A percentile compares a stretch with the other conserved stretches of the same genome.
Conservation (phyloP, 192 early-diverging fungal genomes). For the Linnemannia elongata region DNA sequence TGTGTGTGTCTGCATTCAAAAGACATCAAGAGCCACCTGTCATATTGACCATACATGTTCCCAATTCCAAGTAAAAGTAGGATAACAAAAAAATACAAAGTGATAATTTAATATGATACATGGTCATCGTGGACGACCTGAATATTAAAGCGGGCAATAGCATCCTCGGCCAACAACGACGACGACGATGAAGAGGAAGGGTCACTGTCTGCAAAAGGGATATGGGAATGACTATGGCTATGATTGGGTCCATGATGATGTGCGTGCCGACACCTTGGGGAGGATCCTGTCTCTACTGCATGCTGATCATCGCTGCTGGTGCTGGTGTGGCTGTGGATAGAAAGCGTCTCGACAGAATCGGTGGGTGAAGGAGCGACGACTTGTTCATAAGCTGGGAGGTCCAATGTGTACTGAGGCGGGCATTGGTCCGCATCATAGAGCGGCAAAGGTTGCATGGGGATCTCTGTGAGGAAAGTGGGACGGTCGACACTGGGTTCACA, state of each 20-base stretch:
- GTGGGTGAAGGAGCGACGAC: background rate
- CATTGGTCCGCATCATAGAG: constrained; percentile 44
- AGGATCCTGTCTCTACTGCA: background rate
- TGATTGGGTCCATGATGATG: background rate
- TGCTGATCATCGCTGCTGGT: background rate
- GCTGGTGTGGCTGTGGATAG: background rate
- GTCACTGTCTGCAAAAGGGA: background rate
- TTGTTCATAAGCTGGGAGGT: constrained; percentile 40
- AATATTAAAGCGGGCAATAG: constrained; percentile 3
- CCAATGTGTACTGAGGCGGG: constrained; percentile 33
- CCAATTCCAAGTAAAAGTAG: background rate
- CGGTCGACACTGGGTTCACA: constrained; percentile 54
- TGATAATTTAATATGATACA: background rate
- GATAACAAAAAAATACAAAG: background rate
- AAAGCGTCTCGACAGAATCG: background rate
- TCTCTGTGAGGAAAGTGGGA: constrained; percentile 52
- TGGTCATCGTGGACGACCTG: constrained; percentile 5
- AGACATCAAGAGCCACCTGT: too few species aligned
- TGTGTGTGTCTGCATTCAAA: too few species aligned
- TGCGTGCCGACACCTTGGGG: background rate
- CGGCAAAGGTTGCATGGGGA: constrained; percentile 43
- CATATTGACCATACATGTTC: too few species aligned
- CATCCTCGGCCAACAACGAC: background rate
- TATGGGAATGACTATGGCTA: background rate
- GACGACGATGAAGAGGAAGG: background rate